phyloP scores from a whole-genome alignment of 345 rosid genomes.

The Melaleuca quinquenervia region DNA sequence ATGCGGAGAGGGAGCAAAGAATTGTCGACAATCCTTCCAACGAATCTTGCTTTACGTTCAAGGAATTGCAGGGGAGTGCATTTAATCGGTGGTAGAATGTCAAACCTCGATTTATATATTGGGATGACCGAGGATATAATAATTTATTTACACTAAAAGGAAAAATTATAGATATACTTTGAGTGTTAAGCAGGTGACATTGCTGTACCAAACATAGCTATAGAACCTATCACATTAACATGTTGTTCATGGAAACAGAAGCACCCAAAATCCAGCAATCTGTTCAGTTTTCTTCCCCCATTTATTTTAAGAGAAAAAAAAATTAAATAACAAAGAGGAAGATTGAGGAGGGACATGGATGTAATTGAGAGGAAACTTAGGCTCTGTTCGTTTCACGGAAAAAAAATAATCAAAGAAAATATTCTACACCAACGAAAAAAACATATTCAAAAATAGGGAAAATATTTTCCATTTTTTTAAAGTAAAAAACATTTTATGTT shows the following conservation, averaged over 20 bases:
- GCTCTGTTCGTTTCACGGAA: too few relatives aligned
- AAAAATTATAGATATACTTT: neutral
- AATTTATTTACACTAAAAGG: neutral
- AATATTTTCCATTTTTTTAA: too few relatives aligned
- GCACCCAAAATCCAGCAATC: neutral
- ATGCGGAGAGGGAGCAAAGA: conserved; percentile 27
- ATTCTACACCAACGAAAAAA: too few relatives aligned
- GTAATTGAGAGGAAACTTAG: neutral
- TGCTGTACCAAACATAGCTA: neutral
- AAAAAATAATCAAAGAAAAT: too few relatives aligned
- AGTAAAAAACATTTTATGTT: too few relatives aligned
- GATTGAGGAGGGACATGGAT: neutral
- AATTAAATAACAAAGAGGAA: neutral
- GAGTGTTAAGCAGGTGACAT: neutral
- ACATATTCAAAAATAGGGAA: too few relatives aligned
- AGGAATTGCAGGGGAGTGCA: conserved; percentile 15
- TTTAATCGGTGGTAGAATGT: conserved; percentile 5
- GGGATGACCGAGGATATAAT: neutral
- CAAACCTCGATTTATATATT: conserved; percentile 28
- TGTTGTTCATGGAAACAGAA: neutral
- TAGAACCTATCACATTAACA: neutral
- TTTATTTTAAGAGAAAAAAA: neutral
- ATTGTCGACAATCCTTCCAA: conserved; percentile 19
- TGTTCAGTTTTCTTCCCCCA: neutral
- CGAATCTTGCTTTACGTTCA: conserved; percentile 63